Evolutionary conservation across 169 alveolate species (phyloP).

Genomic region (Cryptosporidium andersoni): DNA sequence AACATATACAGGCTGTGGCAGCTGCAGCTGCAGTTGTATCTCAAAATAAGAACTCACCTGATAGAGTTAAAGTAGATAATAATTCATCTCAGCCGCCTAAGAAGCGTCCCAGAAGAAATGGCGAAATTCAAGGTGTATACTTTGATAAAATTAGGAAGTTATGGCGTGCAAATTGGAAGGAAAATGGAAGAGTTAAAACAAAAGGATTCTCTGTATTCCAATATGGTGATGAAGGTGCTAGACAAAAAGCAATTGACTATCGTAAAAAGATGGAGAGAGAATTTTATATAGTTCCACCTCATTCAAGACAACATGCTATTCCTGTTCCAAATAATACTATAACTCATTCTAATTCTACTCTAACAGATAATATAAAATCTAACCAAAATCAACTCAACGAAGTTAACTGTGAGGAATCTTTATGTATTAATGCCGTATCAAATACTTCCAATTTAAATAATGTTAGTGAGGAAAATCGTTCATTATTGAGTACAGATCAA

Average conservation of each 20-base stretch:
- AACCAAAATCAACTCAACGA: too few relatives aligned
- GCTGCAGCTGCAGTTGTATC: conserved; percentile 21
- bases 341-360: too few relatives aligned
- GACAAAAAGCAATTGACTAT: conserved; percentile 66
- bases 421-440: too few relatives aligned
- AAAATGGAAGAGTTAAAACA: conserved; percentile 76
- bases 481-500: too few relatives aligned
- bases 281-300: conserved; percentile 14
- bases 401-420: too few relatives aligned
- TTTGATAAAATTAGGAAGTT: conserved; percentile 72
- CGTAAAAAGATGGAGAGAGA: conserved; percentile 66
- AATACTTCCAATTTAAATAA: too few relatives aligned
- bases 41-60: background rate
- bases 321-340: too few relatives aligned
- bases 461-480: too few relatives aligned
- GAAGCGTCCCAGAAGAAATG: conserved; percentile 52
- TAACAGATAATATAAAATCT: too few relatives aligned
- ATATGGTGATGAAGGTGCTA: conserved; percentile 70
- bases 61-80: background rate
- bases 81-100: conserved; percentile 34
- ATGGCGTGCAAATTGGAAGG: conserved; percentile 79
- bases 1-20: conserved; percentile 38
- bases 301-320: background rate
- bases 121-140: conserved; percentile 76
- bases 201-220: conserved; percentile 74